A percentile compares a stretch with the other conserved stretches of the same genome.
These are phyloP conservation scores for Microbotryum scabiosae DNA, from an alignment of 1,284 basidiomycete species.

Conservation along the genomic window DNA sequence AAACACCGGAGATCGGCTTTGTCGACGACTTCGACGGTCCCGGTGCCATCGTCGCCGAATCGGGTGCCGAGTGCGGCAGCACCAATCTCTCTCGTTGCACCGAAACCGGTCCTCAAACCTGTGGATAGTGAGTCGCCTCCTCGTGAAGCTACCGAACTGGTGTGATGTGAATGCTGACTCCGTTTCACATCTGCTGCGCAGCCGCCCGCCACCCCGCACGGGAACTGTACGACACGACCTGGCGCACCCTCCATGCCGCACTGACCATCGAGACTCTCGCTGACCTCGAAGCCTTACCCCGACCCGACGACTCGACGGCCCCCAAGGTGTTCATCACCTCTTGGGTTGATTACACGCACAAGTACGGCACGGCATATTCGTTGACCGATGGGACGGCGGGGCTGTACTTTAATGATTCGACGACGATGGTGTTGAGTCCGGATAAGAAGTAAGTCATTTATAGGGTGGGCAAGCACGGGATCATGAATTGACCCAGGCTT, in stretches of 20 bases:
- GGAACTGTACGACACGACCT: slow-evolving; percentile 30
- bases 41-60: too few species aligned
- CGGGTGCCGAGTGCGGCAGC: too few species aligned
- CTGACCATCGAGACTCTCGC: slow-evolving; percentile 9
- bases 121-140: neutral
- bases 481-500: neutral
- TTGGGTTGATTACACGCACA: slow-evolving; percentile 97
- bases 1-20: too few species aligned
- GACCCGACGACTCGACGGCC: neutral
- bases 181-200: too few species aligned
- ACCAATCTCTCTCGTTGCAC: too few species aligned
- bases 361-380: slow-evolving; percentile 97
- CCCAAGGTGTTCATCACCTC: slow-evolving; percentile 83
- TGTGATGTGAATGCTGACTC: too few species aligned
- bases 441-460: slow-evolving; percentile 66
- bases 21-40: too few species aligned
- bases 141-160: neutral
- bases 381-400: slow-evolving; percentile 89
- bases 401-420: slow-evolving; percentile 93
- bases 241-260: slow-evolving; percentile 21
- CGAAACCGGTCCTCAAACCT: too few species aligned
- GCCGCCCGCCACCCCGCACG: slow-evolving; percentile 12
- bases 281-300: slow-evolving; percentile 2
- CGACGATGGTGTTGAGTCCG: slow-evolving; percentile 71
- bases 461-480: too few species aligned